Conservation (phyloP, 257 asterid genomes). For the Capsicum baccatum region DNA sequence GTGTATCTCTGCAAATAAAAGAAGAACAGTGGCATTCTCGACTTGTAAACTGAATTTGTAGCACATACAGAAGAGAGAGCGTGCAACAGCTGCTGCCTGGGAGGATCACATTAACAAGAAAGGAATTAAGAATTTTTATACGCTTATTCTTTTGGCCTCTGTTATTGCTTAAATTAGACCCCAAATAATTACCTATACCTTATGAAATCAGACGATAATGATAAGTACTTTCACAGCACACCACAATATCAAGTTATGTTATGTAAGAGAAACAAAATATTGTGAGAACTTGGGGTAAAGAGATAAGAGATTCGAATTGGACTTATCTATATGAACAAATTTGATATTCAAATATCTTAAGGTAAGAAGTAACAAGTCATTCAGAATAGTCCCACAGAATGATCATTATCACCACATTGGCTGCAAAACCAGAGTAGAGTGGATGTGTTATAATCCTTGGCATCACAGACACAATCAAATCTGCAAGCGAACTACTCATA, state of each 20-base stretch:
- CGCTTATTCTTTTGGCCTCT: slow-evolving; percentile 17
- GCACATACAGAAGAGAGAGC: slow-evolving; percentile 77
- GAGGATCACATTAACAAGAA: slow-evolving; percentile 43
- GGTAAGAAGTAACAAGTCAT: slow-evolving; percentile 20
- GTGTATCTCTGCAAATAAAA: slow-evolving; percentile 96
- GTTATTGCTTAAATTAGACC: background rate
- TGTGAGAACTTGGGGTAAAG: slow-evolving; percentile 7
- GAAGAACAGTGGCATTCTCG: slow-evolving; percentile 88
- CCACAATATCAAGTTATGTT: slow-evolving; percentile 14
- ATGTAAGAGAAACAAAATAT: slow-evolving; percentile 24
- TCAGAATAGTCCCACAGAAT: slow-evolving; percentile 5
- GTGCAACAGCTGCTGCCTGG: slow-evolving; percentile 93
- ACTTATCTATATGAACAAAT: slow-evolving; percentile 11
- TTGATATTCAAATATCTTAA: slow-evolving; percentile 20
- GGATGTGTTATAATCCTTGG: background rate
- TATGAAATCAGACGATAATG: slow-evolving; percentile 12
- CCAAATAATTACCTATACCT: slow-evolving; percentile 3
- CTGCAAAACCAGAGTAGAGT: slow-evolving; percentile 11
- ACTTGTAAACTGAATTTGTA: slow-evolving; percentile 86
- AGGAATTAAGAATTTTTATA: slow-evolving; percentile 16
- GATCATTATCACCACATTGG: slow-evolving; percentile 15
- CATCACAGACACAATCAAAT: slow-evolving; percentile 1
- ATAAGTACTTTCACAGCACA: slow-evolving; percentile 7
- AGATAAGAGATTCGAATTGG: slow-evolving; percentile 20
- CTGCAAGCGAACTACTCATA: background rate